A percentile compares a stretch with the other conserved stretches of the same genome.
Conservation (phyloP, 169 alveolate species). For the Pseudocohnilembus persalinus region DNA sequence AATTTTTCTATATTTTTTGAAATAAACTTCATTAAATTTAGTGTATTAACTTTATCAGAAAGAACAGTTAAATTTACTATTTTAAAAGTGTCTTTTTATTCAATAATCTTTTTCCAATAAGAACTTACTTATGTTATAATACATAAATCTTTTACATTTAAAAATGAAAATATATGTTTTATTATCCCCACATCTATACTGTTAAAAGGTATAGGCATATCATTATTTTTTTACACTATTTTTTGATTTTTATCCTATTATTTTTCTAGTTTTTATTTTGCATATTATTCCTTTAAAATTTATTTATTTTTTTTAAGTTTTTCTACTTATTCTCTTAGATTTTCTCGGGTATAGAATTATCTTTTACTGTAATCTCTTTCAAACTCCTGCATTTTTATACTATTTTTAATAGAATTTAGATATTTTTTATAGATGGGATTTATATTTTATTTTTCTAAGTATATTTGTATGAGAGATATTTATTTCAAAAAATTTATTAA, state of each 20-base stretch:
- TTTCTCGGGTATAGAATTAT: not conserved
- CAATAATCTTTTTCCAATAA: conserved; percentile 14
- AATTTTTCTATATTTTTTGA: conserved; percentile 14
- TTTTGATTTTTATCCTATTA: not conserved
- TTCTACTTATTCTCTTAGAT: not conserved
- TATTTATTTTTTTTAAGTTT: too few relatives aligned
- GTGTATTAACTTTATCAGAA: conserved; percentile 1
- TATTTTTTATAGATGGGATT: too few relatives aligned
- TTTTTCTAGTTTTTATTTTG: not conserved
- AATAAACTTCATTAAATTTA: conserved; percentile 20
- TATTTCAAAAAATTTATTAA: too few relatives aligned
- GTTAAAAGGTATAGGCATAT: not conserved
- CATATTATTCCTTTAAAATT: not conserved
- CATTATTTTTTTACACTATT: not conserved
- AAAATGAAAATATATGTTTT: conserved; percentile 5
- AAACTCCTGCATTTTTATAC: too few relatives aligned
- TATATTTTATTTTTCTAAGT: too few relatives aligned
- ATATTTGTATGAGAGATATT: too few relatives aligned
- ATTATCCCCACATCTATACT: conserved; percentile 3
- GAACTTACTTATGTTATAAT: not conserved
- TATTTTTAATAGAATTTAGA: too few relatives aligned
- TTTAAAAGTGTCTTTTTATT: conserved; percentile 1
- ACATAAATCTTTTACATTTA: conserved; percentile 28
- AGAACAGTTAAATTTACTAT: conserved; percentile 17
- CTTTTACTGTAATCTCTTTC: too few relatives aligned